Evolutionary conservation across 495 filamentous ascomycete genomes (phyloP).

Genomic region (Podospora conica): DNA sequence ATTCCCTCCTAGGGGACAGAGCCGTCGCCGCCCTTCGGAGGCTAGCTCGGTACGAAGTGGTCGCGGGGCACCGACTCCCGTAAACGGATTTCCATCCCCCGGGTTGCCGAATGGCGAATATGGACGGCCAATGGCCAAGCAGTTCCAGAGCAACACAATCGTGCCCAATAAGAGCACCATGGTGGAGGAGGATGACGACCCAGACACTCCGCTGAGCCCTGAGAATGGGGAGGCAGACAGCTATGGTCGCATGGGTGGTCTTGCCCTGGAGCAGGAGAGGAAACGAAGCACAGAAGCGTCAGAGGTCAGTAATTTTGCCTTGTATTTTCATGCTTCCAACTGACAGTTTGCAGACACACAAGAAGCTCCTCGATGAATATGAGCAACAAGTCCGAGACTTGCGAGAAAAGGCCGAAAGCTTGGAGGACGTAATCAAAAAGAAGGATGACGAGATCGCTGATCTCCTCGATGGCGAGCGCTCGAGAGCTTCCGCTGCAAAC

Average conservation of each 20-base stretch:
- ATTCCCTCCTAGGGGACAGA: slow-evolving; percentile 38
- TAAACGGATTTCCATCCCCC: slow-evolving; percentile 39
- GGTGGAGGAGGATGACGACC: slow-evolving; percentile 92
- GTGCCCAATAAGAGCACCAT: slow-evolving; percentile 97
- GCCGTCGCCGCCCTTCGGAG: slow-evolving; percentile 46
- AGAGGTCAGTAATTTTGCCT: slow-evolving; percentile 39
- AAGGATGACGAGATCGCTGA: slow-evolving; percentile 43
- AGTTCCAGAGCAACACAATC: slow-evolving; percentile 92
- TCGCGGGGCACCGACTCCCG: slow-evolving; percentile 22
- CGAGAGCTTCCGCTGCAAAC: slow-evolving; percentile 41
- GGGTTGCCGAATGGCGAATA: slow-evolving; percentile 37
- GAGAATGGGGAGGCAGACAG: slow-evolving; percentile 54
- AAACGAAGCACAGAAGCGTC: slow-evolving; percentile 50
- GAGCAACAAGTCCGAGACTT: slow-evolving; percentile 70
- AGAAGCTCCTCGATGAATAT: slow-evolving; percentile 67
- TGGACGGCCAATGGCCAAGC: slow-evolving; percentile 66
- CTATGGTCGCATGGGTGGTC: slow-evolving; percentile 54
- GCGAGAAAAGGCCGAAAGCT: slow-evolving; percentile 62
- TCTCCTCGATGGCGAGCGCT: slow-evolving; percentile 38
- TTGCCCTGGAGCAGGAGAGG: slow-evolving; percentile 43
- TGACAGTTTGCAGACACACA: slow-evolving; percentile 47
- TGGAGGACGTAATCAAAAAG: slow-evolving; percentile 57
- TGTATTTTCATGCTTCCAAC: neutral
- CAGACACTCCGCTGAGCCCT: slow-evolving; percentile 26
- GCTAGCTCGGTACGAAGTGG: slow-evolving; percentile 46